phyloP scores from a whole-genome alignment of 495 filamentous ascomycete species.

The Pyrenula massariospora region DNA sequence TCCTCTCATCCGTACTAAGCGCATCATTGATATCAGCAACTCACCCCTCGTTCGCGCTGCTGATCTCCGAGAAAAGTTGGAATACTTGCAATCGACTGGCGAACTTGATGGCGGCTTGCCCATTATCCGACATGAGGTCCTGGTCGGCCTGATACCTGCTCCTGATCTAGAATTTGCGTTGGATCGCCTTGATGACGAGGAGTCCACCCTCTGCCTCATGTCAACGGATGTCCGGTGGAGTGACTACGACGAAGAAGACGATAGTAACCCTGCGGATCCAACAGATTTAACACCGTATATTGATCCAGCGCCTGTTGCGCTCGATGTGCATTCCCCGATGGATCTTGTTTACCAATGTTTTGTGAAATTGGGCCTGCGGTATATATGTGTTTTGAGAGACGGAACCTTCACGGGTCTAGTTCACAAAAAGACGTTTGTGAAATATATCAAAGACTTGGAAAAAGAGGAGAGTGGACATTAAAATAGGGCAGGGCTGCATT shows the following conservation, averaged over 20 bases:
- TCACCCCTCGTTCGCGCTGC: constrained; percentile 67
- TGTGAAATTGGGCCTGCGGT: constrained; percentile 83
- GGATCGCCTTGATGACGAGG: constrained; percentile 67
- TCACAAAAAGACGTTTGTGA: constrained; percentile 96
- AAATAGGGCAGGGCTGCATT: no score
- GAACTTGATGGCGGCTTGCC: constrained; percentile 90
- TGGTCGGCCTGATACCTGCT: constrained; percentile 84
- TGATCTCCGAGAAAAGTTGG: constrained; percentile 66
- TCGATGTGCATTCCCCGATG: constrained; percentile 85
- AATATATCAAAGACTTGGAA: constrained; percentile 76
- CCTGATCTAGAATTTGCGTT: constrained; percentile 91
- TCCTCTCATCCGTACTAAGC: constrained; percentile 54
- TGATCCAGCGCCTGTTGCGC: constrained; percentile 77
- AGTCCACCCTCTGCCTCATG: constrained; percentile 71
- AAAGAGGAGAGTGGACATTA: constrained; percentile 14
- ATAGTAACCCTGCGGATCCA: constrained; percentile 43
- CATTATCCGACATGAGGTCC: constrained; percentile 64
- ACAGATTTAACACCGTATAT: constrained; percentile 86
- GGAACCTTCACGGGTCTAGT: constrained; percentile 84
- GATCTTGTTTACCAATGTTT: constrained; percentile 96
- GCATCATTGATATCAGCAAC: constrained; percentile 77
- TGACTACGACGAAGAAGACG: constrained; percentile 42
- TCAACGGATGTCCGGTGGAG: constrained; percentile 40
- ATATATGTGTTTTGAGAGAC: constrained; percentile 78
- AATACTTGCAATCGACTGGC: constrained; percentile 69